phyloP scores from a whole-genome alignment of 495 filamentous ascomycete species.

The Durotheca rogersii region DNA sequence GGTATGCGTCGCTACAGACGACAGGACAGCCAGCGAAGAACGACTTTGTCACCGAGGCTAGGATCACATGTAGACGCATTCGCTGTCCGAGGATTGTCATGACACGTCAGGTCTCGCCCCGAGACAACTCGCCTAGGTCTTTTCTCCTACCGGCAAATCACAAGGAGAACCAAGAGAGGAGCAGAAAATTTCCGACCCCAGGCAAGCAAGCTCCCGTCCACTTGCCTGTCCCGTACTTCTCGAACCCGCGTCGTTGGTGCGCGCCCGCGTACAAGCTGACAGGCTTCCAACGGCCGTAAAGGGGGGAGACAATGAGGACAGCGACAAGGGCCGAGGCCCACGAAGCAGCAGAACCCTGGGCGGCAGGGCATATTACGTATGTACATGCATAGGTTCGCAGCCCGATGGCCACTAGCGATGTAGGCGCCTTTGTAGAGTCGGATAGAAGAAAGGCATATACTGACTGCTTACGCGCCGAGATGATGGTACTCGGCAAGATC shows the following conservation, averaged over 20 bases:
- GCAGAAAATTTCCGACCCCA: conserved; percentile 16
- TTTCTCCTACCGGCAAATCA: conserved; percentile 28
- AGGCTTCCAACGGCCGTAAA: conserved; percentile 36
- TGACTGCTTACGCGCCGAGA: too few species aligned
- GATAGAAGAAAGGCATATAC: too few species aligned
- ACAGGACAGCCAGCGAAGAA: neutral
- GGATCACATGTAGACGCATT: conserved; percentile 6
- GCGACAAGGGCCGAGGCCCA: too few species aligned
- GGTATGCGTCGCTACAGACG: neutral
- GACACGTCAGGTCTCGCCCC: conserved; percentile 28
- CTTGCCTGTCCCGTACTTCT: neutral
- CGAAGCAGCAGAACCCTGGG: too few species aligned
- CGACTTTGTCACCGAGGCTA: conserved; percentile 11
- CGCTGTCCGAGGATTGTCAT: conserved; percentile 6
- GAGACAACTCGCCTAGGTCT: conserved; percentile 39
- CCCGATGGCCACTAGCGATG: too few species aligned
- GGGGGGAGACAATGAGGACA: too few species aligned
- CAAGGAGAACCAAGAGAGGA: conserved; percentile 5
- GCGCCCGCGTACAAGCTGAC: neutral
- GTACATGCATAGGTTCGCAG: neutral
- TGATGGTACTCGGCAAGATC: too few species aligned
- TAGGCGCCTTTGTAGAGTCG: too few species aligned
- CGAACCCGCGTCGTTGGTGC: conserved; percentile 9
- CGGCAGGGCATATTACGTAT: neutral
- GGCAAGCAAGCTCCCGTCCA: conserved; percentile 16